Percentiles rank a stretch among this genome's conserved stretches.
Evolutionary conservation across 2,329 filamentous ascomycete genomes (phyloP).

Genomic region (Pseudohalonectria lignicola): DNA sequence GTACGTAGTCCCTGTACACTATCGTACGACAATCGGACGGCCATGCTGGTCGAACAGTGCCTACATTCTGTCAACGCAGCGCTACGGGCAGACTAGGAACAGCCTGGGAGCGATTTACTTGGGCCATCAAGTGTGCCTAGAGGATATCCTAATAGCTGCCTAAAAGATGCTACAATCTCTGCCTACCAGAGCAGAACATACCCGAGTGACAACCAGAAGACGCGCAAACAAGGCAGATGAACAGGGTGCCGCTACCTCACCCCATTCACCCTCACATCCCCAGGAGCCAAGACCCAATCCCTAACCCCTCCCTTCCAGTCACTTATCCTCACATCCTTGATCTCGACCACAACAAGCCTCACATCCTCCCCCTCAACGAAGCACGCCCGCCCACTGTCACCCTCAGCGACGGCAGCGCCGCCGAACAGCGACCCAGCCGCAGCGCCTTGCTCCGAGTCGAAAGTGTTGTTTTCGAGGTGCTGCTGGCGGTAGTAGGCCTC

Average conservation of each 20-base stretch:
- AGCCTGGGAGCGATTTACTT: too few species aligned
- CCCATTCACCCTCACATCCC: slow-evolving; percentile 28
- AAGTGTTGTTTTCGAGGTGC: slow-evolving; percentile 89
- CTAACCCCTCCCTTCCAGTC: slow-evolving; percentile 93
- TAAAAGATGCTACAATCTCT: too few species aligned
- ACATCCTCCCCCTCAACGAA: slow-evolving; percentile 78
- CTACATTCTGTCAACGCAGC: too few species aligned
- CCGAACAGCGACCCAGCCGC: slow-evolving; percentile 20
- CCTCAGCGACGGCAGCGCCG: background rate
- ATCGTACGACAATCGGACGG: too few species aligned
- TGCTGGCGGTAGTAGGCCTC: slow-evolving; percentile 73
- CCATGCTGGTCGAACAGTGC: too few species aligned
- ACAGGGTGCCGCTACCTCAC: slow-evolving; percentile 13
- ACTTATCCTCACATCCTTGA: slow-evolving; percentile 76
- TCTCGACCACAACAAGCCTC: slow-evolving; percentile 74
- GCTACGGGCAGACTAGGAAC: too few species aligned
- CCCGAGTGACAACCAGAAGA: too few species aligned
- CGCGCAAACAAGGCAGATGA: too few species aligned
- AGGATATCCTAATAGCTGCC: too few species aligned
- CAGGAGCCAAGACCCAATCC: slow-evolving; percentile 53
- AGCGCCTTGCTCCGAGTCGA: slow-evolving; percentile 39
- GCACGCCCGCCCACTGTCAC: slow-evolving; percentile 24
- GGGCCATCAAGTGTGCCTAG: too few species aligned
- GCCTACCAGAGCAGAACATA: too few species aligned
- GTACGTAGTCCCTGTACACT: too few species aligned